Conservation (phyloP, 2,329 filamentous ascomycete species). For the Keithomyces neogunnii region DNA sequence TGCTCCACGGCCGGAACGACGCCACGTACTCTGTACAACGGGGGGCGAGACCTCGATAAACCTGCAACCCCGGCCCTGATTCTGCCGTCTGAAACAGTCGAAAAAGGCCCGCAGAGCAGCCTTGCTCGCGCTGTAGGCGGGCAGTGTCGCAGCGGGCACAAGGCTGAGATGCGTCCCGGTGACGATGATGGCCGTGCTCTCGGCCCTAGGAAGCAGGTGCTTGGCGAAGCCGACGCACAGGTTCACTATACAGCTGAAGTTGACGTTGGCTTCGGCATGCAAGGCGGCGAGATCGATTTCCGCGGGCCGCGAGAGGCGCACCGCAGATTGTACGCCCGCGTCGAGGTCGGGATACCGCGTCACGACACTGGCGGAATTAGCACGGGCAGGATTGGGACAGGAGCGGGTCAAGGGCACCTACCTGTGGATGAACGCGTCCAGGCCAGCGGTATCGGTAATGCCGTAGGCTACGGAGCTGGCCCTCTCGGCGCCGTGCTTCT, state of each 20-base stretch:
- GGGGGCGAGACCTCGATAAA: too few species aligned
- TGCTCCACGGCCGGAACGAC: too few species aligned
- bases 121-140: slow-evolving; percentile 14
- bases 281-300: slow-evolving; percentile 20
- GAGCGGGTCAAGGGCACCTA: neutral
- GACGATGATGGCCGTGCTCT: slow-evolving; percentile 9
- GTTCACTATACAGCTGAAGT: slow-evolving; percentile 14
- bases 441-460: slow-evolving; percentile 31
- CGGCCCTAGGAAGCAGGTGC: slow-evolving; percentile 9
- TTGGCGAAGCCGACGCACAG: slow-evolving; percentile 13
- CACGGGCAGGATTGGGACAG: too few species aligned
- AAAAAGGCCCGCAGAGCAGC: slow-evolving; percentile 14
- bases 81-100: slow-evolving; percentile 11
- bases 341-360: slow-evolving; percentile 9
- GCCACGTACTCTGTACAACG: slow-evolving; percentile 11
- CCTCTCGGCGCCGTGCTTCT: slow-evolving; percentile 29
- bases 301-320: too few species aligned
- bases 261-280: slow-evolving; percentile 12
- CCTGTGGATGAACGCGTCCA: slow-evolving; percentile 13
- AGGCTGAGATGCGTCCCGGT: slow-evolving; percentile 12
- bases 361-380: too few species aligned
- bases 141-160: slow-evolving; percentile 10
- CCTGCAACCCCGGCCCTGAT: slow-evolving; percentile 9
- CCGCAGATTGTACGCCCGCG: too few species aligned
- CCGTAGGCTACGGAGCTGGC: slow-evolving; percentile 30